These are phyloP conservation scores for Rhizopogon sp. DNA, from an alignment of 768 basidiomycete genomes.

Conservation along the genomic window DNA sequence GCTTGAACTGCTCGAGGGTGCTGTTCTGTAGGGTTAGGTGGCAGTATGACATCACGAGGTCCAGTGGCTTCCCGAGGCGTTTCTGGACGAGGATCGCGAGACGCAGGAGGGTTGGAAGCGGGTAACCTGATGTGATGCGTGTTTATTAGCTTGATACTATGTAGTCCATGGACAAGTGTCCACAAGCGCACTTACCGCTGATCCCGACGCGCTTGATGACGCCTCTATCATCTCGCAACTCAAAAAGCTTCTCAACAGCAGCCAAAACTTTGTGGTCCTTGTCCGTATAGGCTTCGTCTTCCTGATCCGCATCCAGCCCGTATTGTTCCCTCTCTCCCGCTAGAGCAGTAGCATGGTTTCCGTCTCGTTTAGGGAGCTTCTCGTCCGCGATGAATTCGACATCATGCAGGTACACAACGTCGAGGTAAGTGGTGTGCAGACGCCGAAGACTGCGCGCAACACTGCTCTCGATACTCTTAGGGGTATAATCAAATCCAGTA, in stretches of 20 bases:
- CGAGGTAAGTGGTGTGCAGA: constrained; percentile 72
- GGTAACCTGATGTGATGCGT: constrained; percentile 50
- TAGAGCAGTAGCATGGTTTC: constrained; percentile 55
- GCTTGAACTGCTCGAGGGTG: constrained; percentile 50
- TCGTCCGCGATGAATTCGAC: constrained; percentile 68
- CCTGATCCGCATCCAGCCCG: constrained; percentile 57
- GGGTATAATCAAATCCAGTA: constrained; percentile 69
- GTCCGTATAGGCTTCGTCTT: constrained; percentile 52
- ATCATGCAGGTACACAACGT: constrained; percentile 80
- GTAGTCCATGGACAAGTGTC: background rate
- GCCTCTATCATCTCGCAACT: constrained; percentile 63
- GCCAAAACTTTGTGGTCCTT: constrained; percentile 71
- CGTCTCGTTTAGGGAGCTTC: constrained; percentile 43
- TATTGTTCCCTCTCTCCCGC: constrained; percentile 50
- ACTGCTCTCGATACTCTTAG: constrained; percentile 57
- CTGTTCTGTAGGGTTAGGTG: constrained; percentile 75
- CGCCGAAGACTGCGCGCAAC: constrained; percentile 63
- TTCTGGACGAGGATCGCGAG: constrained; percentile 70
- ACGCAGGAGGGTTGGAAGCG: constrained; percentile 80
- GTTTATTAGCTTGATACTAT: background rate
- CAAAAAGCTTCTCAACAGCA: constrained; percentile 61
- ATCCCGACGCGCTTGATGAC: constrained; percentile 72
- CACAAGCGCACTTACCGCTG: constrained; percentile 45
- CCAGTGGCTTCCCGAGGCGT: constrained; percentile 65
- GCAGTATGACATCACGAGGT: constrained; percentile 76